phyloP scores from a whole-genome alignment of 768 basidiomycete genomes.

The Xerocomus spinulosus region DNA sequence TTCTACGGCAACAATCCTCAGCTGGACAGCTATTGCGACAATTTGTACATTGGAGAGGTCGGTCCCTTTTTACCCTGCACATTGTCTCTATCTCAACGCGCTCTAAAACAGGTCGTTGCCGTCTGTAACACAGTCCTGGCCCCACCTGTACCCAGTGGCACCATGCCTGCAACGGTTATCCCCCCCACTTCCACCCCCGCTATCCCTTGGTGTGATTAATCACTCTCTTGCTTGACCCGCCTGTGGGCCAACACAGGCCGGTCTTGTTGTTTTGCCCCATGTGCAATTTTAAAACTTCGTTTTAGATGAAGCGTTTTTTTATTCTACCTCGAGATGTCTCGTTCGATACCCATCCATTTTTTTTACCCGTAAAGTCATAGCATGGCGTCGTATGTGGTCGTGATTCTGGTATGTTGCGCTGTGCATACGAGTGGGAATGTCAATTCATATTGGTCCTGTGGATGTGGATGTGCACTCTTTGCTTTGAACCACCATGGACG shows the following conservation, averaged over 20 bases:
- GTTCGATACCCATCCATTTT: constrained; percentile 23
- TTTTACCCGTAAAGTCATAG: not conserved
- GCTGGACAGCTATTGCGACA: constrained; percentile 49
- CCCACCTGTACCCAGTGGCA: constrained; percentile 42
- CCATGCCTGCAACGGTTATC: constrained; percentile 22
- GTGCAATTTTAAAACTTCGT: constrained; percentile 1
- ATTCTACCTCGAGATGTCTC: constrained; percentile 8
- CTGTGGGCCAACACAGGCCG: constrained; percentile 22
- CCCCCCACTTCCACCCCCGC: constrained; percentile 32
- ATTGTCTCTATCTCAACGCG: not conserved
- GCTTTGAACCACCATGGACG: constrained; percentile 1
- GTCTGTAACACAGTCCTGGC: constrained; percentile 36
- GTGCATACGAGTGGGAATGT: constrained; percentile 19
- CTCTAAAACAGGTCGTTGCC: constrained; percentile 47
- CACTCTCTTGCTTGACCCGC: not conserved
- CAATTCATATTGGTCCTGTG: constrained; percentile 9
- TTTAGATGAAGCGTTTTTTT: constrained; percentile 4
- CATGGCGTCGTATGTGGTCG: constrained; percentile 21
- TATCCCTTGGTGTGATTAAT: constrained; percentile 47
- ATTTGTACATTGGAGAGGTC: constrained; percentile 77
- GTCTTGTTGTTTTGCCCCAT: constrained; percentile 23
- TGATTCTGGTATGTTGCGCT: constrained; percentile 25
- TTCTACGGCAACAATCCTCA: constrained; percentile 73
- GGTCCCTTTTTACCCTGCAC: constrained; percentile 13
- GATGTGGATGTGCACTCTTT: too few relatives aligned